phyloP scores from a whole-genome alignment of 306 rosid species.

The Quercus rubra region DNA sequence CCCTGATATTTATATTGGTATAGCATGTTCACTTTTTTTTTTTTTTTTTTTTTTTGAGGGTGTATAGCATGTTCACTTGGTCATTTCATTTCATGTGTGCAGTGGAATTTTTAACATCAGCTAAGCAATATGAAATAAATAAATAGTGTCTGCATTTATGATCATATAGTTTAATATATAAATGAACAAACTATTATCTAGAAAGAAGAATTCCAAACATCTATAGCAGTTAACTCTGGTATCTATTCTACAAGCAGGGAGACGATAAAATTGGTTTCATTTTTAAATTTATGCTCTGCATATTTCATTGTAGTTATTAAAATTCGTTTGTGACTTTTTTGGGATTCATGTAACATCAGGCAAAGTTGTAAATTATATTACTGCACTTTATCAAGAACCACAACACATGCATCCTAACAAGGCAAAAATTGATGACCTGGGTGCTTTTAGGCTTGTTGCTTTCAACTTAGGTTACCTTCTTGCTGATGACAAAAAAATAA shows the following conservation, averaged over 20 bases:
- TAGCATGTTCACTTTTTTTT: too few species aligned
- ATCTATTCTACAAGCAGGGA: background rate
- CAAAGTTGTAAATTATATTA: background rate
- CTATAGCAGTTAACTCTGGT: background rate
- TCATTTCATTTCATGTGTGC: too few species aligned
- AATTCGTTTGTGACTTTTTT: background rate
- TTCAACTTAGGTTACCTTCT: slow-evolving; percentile 95
- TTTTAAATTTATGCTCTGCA: background rate
- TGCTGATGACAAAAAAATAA: slow-evolving; percentile 73
- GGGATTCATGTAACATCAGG: background rate
- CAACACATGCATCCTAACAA: background rate
- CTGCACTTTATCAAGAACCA: background rate
- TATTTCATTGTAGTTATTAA: background rate
- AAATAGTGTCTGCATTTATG: too few species aligned
- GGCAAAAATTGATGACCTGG: slow-evolving; percentile 20
- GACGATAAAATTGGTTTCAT: background rate
- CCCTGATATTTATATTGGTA: too few species aligned
- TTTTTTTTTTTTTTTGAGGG: too few species aligned
- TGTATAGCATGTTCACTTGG: too few species aligned
- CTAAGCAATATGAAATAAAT: too few species aligned
- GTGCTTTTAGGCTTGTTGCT: slow-evolving; percentile 69
- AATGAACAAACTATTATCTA: background rate
- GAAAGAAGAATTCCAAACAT: background rate
- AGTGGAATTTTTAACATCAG: too few species aligned
- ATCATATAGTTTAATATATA: too few species aligned